phyloP scores from a whole-genome alignment of 805 yeast species.

The Saturnispora quitensis region DNA sequence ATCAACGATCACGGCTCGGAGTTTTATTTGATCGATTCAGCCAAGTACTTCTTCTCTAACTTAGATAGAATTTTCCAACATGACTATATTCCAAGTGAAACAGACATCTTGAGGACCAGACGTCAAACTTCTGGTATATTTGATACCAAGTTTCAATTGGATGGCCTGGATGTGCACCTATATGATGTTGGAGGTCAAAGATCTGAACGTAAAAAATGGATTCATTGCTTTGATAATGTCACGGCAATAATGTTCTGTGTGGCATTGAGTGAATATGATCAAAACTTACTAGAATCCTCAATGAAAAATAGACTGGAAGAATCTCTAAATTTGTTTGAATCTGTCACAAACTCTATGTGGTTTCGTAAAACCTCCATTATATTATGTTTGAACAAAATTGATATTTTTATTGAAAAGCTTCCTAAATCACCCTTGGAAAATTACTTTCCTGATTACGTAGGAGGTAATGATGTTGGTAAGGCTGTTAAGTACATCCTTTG shows the following conservation, averaged over 20 bases:
- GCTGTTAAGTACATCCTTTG: conserved; percentile 88
- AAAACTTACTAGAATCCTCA: conserved; percentile 67
- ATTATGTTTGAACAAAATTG: conserved; percentile 81
- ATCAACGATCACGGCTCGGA: conserved; percentile 52
- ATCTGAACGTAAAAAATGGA: conserved; percentile 94
- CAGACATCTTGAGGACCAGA: conserved; percentile 79
- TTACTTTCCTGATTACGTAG: conserved; percentile 83
- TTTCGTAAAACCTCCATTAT: conserved; percentile 81
- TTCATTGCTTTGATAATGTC: conserved; percentile 91
- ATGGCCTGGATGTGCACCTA: conserved; percentile 52
- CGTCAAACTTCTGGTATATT: conserved; percentile 89
- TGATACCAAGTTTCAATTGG: conserved; percentile 72
- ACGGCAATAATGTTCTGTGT: conserved; percentile 86
- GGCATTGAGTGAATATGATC: conserved; percentile 86
- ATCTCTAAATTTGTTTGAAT: conserved; percentile 75
- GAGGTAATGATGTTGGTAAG: conserved; percentile 81
- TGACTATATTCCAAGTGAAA: conserved; percentile 60
- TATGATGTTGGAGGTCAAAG: conserved; percentile 95
- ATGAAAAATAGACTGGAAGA: conserved; percentile 73
- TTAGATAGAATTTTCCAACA: conserved; percentile 50
- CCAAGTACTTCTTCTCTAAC: conserved; percentile 65
- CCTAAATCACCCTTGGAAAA: conserved; percentile 72
- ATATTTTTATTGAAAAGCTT: conserved; percentile 78
- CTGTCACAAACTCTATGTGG: conserved; percentile 90
- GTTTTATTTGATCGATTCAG: conserved; percentile 81